Percentiles rank a stretch among this genome's conserved stretches.
Conservation (phyloP, 331 rosid species). For the Arachis monticola region DNA sequence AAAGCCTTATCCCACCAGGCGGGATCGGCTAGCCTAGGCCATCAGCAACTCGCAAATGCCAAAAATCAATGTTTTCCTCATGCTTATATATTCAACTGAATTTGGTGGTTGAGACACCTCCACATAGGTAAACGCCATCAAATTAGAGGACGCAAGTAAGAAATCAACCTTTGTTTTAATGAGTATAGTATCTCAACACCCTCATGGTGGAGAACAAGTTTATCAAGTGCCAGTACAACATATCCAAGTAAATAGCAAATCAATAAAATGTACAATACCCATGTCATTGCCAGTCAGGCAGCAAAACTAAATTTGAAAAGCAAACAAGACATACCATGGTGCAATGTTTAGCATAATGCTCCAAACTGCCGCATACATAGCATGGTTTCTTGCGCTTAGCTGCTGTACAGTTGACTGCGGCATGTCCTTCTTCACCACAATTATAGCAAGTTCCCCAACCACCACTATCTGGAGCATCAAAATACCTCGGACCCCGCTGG, state of each 20-base stretch:
- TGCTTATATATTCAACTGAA: background rate
- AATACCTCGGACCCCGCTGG: conserved; percentile 97
- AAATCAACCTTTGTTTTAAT: background rate
- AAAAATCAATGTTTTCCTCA: background rate
- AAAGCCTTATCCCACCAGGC: no score
- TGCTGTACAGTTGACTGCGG: conserved; percentile 68
- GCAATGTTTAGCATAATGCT: conserved; percentile 74
- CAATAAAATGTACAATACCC: background rate
- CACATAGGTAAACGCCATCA: background rate
- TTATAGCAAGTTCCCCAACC: conserved; percentile 88
- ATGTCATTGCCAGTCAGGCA: background rate
- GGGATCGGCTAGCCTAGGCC: background rate
- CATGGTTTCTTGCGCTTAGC: conserved; percentile 81
- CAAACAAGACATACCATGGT: conserved; percentile 47
- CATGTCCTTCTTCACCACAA: conserved; percentile 94
- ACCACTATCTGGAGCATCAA: conserved; percentile 83
- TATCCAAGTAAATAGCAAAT: background rate
- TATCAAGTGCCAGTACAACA: no score
- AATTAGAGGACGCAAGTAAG: conserved; percentile 1
- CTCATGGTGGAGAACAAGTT: no score
- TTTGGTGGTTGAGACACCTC: conserved; percentile 3
- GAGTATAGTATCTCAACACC: no score
- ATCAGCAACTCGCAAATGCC: background rate
- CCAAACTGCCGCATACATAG: conserved; percentile 88
- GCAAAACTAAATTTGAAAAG: background rate